Percentiles rank a stretch among this genome's conserved stretches.
Evolutionary conservation across 768 basidiomycete genomes (phyloP).

Genomic region (Xerocomellus amylosporus): DNA sequence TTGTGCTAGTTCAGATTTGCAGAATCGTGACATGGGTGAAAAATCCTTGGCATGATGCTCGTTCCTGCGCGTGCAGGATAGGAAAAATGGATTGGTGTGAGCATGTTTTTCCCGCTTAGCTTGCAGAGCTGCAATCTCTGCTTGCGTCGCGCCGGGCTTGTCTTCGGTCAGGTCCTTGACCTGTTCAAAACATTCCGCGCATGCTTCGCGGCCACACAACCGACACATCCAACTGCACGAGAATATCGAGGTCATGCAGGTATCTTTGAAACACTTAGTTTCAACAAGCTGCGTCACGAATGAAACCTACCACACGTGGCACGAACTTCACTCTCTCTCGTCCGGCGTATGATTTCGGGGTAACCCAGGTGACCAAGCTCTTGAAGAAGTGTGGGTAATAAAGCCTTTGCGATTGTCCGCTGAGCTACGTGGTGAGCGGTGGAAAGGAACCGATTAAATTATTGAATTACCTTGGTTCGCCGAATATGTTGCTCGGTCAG

Average conservation of each 20-base stretch:
- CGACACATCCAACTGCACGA: slow-evolving; percentile 88
- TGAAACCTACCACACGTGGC: slow-evolving; percentile 73
- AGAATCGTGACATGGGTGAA: slow-evolving; percentile 79
- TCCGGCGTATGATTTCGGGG: slow-evolving; percentile 62
- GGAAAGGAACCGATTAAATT: not conserved
- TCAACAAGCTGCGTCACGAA: slow-evolving; percentile 1
- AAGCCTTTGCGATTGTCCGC: slow-evolving; percentile 64
- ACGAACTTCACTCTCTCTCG: slow-evolving; percentile 77
- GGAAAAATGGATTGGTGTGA: slow-evolving; percentile 69
- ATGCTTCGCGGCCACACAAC: slow-evolving; percentile 87
- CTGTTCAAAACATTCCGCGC: slow-evolving; percentile 75
- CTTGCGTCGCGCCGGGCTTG: slow-evolving; percentile 44
- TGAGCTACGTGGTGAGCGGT: slow-evolving; percentile 30
- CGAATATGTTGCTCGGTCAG: slow-evolving; percentile 49
- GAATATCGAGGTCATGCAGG: slow-evolving; percentile 92
- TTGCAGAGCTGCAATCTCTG: slow-evolving; percentile 49
- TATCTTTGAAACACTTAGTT: slow-evolving; percentile 44
- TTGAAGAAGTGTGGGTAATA: slow-evolving; percentile 62
- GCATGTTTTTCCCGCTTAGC: slow-evolving; percentile 57
- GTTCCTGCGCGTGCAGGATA: slow-evolving; percentile 65
- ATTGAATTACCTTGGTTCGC: slow-evolving; percentile 54
- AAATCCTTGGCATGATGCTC: slow-evolving; percentile 70
- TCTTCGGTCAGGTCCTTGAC: slow-evolving; percentile 63
- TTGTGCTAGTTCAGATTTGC: slow-evolving; percentile 55
- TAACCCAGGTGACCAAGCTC: slow-evolving; percentile 62